Base-by-base conservation (phyloP, 768 basidiomycete species). In the Phaffia tasmanica region DNA sequence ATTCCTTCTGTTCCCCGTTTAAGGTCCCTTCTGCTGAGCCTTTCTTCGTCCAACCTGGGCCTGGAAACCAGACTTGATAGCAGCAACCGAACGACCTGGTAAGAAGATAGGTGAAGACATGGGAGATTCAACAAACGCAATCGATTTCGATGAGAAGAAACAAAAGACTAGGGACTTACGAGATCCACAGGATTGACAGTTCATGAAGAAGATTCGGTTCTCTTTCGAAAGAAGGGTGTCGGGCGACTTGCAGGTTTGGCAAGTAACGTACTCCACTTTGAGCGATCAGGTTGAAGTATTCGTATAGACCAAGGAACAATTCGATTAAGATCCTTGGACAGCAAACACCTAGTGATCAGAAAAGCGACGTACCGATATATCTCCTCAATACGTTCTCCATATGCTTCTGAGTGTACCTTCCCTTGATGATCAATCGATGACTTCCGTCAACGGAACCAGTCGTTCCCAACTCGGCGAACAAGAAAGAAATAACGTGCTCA, bases 61-160 rank as follows among this genome's bases (percentile, higher is more conserved):
- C 80, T 95, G 90, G 84, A 87, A 99, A 78, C 94, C 94, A 69
- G 88, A 92, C 85, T 98, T 97, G 85, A 99, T 94, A 48, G 91
- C 81, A 71, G 88, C 89, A 72, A 99, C 94, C 68, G 89, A 92
- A 25, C 93, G 85, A 72, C 88, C 80, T 71, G 86, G 21, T 2
- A 23, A 88, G 2, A 23, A 21, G 18, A 25, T 46, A 48, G 23
- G 30, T 19, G 32, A 64, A 32, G 27, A 23, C 42, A 23, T 14
- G 25, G 47, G 29, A n/a, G 48, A 57, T 18, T 29, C 6, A 19
- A 47, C 46, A 56, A 23, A 30, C 9, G 50, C 55, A 23, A 42
- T 23, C 1, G 18, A 42, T 42, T n/a, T 3, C 14, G 35, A 42
- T 7, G 0, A 11, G 30, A n/a, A 32, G 51, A 16, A 27, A 42